phyloP scores from a whole-genome alignment of 148 eudicot species.

The Vaccinium vitisidaea region DNA sequence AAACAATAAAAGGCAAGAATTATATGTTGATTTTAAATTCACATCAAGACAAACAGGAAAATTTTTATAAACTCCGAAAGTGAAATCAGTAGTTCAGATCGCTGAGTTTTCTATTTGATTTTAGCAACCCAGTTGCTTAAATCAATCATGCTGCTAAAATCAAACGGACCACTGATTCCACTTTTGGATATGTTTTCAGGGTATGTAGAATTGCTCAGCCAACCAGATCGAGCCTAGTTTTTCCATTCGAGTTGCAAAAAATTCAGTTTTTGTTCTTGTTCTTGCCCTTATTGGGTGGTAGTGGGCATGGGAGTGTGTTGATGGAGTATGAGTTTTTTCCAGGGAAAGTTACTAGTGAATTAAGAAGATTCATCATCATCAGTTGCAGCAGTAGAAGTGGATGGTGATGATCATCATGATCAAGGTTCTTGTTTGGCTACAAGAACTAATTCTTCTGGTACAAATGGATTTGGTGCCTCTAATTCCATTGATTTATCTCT shows the following conservation, averaged over 20 bases:
- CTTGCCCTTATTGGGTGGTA: neutral
- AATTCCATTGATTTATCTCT: slow-evolving; percentile 61
- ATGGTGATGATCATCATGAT: neutral
- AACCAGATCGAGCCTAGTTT: neutral
- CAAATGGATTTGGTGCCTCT: slow-evolving; percentile 16
- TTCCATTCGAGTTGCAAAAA: neutral
- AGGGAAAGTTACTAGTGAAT: slow-evolving; percentile 6
- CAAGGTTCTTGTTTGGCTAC: slow-evolving; percentile 29
- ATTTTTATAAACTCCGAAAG: no score
- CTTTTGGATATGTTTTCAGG: no score
- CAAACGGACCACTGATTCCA: no score
- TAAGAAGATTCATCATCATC: slow-evolving; percentile 13
- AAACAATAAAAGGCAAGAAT: neutral
- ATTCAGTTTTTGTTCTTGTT: neutral
- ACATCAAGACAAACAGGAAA: neutral
- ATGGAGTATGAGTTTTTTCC: slow-evolving; percentile 73
- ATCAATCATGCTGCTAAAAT: no score
- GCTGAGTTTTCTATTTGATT: no score
- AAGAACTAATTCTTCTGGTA: slow-evolving; percentile 12
- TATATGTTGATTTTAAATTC: neutral
- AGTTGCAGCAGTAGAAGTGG: slow-evolving; percentile 8
- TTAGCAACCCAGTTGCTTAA: no score
- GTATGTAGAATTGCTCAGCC: no score
- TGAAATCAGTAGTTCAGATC: no score
- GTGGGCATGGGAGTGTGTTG: slow-evolving; percentile 19